Conservation (phyloP, 2,329 filamentous ascomycete species). For the Elsinoe batatas region DNA sequence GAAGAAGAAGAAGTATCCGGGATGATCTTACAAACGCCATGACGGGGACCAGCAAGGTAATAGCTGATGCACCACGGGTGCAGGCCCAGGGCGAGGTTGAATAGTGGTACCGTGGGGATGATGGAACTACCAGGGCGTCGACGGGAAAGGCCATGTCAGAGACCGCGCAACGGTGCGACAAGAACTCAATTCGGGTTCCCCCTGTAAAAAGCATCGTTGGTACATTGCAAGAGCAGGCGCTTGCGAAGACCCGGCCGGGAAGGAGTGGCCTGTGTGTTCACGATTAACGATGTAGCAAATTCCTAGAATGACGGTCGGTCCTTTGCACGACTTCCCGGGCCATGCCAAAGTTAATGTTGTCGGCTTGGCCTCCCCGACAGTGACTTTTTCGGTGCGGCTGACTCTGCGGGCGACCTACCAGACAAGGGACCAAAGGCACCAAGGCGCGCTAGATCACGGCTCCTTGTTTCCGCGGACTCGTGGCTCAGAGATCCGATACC, state of each 20-base stretch:
- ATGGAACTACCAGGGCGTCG: neutral
- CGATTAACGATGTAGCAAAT: conserved; percentile 6
- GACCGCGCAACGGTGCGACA: conserved; percentile 3
- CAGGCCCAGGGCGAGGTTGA: conserved; percentile 2
- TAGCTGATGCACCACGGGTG: conserved; percentile 4
- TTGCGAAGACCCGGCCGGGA: conserved; percentile 5
- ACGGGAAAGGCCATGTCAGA: conserved; percentile 10
- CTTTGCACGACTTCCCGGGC: conserved; percentile 9
- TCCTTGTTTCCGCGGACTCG: conserved; percentile 6
- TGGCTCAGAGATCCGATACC: conserved; percentile 1
- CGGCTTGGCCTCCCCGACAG: neutral
- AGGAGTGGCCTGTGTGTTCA: conserved; percentile 10
- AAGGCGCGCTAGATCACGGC: conserved; percentile 5
- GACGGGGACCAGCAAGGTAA: conserved; percentile 2
- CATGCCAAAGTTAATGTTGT: neutral
- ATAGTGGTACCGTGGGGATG: conserved; percentile 5
- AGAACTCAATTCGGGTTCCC: conserved; percentile 7
- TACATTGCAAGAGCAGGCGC: neutral
- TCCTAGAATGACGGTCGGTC: conserved; percentile 10
- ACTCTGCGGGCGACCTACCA: neutral
- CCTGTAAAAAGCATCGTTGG: conserved; percentile 8
- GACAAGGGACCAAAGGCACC: neutral
- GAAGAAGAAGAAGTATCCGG: neutral
- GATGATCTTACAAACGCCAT: conserved; percentile 8
- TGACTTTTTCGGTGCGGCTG: neutral